phyloP scores from a whole-genome alignment of 2,329 filamentous ascomycete species.

The Fulvia fulva region DNA sequence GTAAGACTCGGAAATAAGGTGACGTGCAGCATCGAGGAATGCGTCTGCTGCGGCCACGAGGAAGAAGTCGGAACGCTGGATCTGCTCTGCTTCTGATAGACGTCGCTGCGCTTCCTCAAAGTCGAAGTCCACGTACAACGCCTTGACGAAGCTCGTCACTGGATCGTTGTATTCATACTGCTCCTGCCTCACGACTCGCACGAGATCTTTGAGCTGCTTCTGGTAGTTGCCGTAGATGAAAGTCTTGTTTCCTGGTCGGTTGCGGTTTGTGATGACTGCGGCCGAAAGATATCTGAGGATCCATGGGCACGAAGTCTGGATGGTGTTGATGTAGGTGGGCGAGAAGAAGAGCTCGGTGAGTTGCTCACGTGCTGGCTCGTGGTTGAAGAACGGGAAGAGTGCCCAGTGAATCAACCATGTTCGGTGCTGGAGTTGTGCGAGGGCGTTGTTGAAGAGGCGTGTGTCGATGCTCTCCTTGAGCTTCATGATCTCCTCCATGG shows the following conservation, averaged over 20 bases:
- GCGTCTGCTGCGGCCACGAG: conserved; percentile 75
- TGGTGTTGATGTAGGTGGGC: conserved; percentile 97
- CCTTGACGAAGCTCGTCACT: conserved; percentile 92
- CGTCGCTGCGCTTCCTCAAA: conserved; percentile 94
- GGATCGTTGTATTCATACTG: conserved; percentile 96
- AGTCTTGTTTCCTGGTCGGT: conserved; percentile 75
- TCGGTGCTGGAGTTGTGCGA: conserved; percentile 92
- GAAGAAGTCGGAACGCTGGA: conserved; percentile 94
- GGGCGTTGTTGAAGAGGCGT: conserved; percentile 91
- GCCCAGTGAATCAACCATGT: conserved; percentile 98
- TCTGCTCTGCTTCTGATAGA: conserved; percentile 80
- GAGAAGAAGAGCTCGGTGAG: conserved; percentile 97
- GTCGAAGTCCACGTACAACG: conserved; percentile 93
- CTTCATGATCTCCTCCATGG: conserved; percentile 85
- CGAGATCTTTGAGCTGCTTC: conserved; percentile 96
- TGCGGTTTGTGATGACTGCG: conserved; percentile 86
- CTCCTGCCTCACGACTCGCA: conserved; percentile 94
- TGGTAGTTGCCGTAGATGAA: conserved; percentile 97
- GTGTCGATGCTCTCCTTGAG: conserved; percentile 90
- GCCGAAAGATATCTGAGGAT: conserved; percentile 89
- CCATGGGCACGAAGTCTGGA: conserved; percentile 97
- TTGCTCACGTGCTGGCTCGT: conserved; percentile 82
- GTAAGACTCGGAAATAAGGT: conserved; percentile 97
- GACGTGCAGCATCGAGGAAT: conserved; percentile 90
- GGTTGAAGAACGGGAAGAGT: conserved; percentile 98